Conservation (phyloP, 2,329 filamentous ascomycete species). For the Rugonectria rugulosa region DNA sequence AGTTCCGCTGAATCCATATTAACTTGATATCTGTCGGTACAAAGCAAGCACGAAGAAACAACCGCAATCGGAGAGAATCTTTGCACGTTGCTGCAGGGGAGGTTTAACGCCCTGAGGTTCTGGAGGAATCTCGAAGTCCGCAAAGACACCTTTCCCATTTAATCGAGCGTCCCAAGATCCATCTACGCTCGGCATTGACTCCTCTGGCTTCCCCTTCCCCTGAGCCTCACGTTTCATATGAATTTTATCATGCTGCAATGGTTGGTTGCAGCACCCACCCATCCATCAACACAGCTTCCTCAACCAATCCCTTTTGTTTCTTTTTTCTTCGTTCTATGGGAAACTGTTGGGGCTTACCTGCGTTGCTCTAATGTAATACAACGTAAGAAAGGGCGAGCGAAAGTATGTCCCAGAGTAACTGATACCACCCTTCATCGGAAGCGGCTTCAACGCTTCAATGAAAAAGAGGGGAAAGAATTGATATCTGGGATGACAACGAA, state of each 20-base stretch:
- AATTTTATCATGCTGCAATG: slow-evolving; percentile 5
- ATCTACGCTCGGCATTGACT: slow-evolving; percentile 9
- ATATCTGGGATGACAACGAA: too few species aligned
- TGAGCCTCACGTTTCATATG: slow-evolving; percentile 15
- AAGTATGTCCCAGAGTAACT: background rate
- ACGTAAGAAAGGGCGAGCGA: background rate
- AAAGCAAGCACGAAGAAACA: too few species aligned
- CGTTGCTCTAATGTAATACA: too few species aligned
- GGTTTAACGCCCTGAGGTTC: background rate
- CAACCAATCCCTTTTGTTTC: slow-evolving; percentile 3
- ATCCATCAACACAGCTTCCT: background rate
- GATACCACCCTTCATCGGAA: too few species aligned
- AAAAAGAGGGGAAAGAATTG: too few species aligned
- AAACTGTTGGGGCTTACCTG: background rate
- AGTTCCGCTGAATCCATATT: too few species aligned
- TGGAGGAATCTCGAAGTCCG: background rate
- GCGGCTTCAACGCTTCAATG: too few species aligned
- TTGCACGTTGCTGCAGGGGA: too few species aligned
- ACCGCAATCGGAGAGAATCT: too few species aligned
- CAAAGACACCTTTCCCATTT: background rate
- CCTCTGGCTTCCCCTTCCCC: slow-evolving; percentile 5
- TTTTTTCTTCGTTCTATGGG: background rate
- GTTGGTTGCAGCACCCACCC: slow-evolving; percentile 12
- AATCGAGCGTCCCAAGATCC: slow-evolving; percentile 11
- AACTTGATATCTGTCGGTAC: too few species aligned